Evolutionary conservation across 202 grass and related monocot species (phyloP).

Genomic region (Setaria italica): DNA sequence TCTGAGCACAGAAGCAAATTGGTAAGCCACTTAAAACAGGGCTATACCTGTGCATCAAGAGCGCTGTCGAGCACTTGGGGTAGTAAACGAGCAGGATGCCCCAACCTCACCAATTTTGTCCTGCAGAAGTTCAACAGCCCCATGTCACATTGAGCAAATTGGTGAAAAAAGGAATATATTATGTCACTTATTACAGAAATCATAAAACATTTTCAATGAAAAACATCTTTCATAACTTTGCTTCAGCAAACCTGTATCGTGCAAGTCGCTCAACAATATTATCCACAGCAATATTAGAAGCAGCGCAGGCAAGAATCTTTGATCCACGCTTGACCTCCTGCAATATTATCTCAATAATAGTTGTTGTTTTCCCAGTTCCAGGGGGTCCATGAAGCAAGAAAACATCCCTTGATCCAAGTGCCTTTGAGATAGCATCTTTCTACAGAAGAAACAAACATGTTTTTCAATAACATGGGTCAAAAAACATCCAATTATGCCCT

Average conservation of each 20-base stretch:
- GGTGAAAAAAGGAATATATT: constrained; percentile 13
- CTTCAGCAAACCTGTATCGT: constrained; percentile 72
- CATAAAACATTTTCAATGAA: background rate
- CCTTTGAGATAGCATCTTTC: constrained; percentile 93
- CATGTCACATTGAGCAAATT: constrained; percentile 15
- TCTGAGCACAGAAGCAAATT: constrained; percentile 16
- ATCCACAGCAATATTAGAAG: constrained; percentile 98
- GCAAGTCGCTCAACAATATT: constrained; percentile 98
- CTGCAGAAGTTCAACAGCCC: constrained; percentile 55
- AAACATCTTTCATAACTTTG: constrained; percentile 8
- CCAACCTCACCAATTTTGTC: constrained; percentile 91
- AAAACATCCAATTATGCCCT: background rate
- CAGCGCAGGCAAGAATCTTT: constrained; percentile 97
- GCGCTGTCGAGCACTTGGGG: constrained; percentile 94
- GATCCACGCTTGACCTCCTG: constrained; percentile 95
- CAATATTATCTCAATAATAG: constrained; percentile 93
- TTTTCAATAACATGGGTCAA: constrained; percentile 20
- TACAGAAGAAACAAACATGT: constrained; percentile 44
- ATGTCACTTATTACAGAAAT: constrained; percentile 30
- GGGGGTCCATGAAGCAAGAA: constrained; percentile 99
- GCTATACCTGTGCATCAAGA: constrained; percentile 87
- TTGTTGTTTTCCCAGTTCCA: constrained; percentile 98
- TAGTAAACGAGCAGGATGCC: constrained; percentile 95
- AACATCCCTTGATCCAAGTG: constrained; percentile 86
- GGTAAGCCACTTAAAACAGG: constrained; percentile 25